Base-by-base conservation (phyloP, 2,329 filamentous ascomycete species). In the Westerdykella ornata region DNA sequence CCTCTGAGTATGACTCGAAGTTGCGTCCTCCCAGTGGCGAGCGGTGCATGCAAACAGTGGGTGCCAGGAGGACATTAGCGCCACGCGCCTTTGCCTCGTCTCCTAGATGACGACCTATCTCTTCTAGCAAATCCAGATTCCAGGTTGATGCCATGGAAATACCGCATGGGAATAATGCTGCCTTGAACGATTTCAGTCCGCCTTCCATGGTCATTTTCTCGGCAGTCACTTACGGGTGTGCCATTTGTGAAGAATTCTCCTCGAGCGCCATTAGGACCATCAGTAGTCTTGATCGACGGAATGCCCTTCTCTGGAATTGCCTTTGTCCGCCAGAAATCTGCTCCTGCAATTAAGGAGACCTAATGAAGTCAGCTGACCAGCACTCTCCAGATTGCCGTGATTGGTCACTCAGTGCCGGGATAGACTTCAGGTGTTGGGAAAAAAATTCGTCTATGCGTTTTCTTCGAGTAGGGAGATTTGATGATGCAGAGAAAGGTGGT, bases 1-100 rank as follows among this genome's bases (percentile, higher is more conserved):
- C 87, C 62, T 92, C 87, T 0, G 84, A 88, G 62, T 88, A 92
- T 0, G 85, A 88, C 65, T 94, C 87, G 52, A 92, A 94, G 49
- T 88, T 88, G 45, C 87, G 76, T 14, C 87, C 87, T n/a, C 86
- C 86, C 0, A 92, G 73, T 0, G 87, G 87, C 37, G 85, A 85
- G 13, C 87, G 78, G 56, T 92, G 86, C 72, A 88, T 82, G 68
- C 86, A 88, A 26, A 88, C 81, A 1, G 85, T 89, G 2, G 85
- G 85, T 0, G 82, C 85, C 7, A 90, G 73, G 4, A 89, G 71
- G 26, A 89, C 76, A 45, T 88, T 76, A 19, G 84, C 82, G 5
- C 84, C 84, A 56, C 85, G 81, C 14, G 84, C 83, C 53, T 80
- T 84, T 17, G 76, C 73, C 64, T 92, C 85, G 11, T 81, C 72